These are phyloP conservation scores for Tuber magnatum DNA, from an alignment of 495 filamentous ascomycete genomes.

Conservation along the genomic window DNA sequence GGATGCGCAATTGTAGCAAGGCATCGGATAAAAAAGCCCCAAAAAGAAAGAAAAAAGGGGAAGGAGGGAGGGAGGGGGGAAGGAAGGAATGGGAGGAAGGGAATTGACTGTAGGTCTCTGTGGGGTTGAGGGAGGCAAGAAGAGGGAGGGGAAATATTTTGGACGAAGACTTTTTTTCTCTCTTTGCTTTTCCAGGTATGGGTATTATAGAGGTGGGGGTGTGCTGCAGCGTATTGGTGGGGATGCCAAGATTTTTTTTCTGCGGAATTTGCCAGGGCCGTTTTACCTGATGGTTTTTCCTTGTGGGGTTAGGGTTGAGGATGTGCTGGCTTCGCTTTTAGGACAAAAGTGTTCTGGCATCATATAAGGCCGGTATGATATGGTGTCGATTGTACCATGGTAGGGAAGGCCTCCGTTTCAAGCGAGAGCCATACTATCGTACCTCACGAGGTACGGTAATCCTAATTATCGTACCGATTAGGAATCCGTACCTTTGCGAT, in stretches of 20 bases:
- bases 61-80: not conserved
- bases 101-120: slow-evolving; percentile 4
- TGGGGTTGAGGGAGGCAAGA: slow-evolving; percentile 15
- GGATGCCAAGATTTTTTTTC: not conserved
- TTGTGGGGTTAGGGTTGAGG: not conserved
- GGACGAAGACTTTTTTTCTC: slow-evolving; percentile 7
- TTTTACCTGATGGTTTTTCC: not conserved
- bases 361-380: no score
- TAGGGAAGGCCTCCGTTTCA: no score
- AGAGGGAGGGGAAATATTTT: not conserved
- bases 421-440: no score
- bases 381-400: no score
- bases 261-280: not conserved
- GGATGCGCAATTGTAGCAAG: slow-evolving; percentile 31
- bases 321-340: no score
- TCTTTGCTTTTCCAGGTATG: not conserved
- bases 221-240: not conserved
- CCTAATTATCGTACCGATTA: no score
- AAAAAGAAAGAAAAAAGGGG: not conserved
- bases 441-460: no score
- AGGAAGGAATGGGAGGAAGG: not conserved
- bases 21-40: slow-evolving; percentile 15
- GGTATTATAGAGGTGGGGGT: not conserved
- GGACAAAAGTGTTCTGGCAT: not conserved
- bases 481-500: no score